phyloP scores from a whole-genome alignment of 2,329 filamentous ascomycete species.

The Calonectria pseudoturangicola region DNA sequence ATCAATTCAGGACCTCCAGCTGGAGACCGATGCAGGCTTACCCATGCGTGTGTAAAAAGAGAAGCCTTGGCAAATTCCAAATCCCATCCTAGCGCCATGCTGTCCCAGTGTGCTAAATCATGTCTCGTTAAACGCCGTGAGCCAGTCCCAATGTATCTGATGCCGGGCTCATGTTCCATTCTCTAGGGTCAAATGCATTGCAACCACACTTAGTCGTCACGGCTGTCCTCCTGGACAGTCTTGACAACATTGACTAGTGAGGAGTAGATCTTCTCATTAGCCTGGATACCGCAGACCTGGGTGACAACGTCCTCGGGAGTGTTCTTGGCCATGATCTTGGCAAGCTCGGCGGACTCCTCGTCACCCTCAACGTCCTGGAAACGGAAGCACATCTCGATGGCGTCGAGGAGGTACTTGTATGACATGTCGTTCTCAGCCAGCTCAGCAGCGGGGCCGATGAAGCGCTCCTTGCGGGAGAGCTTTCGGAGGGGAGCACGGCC shows the following conservation, averaged over 20 bases:
- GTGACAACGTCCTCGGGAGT: slow-evolving; percentile 83
- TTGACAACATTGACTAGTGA: slow-evolving; percentile 86
- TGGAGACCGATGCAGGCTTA: slow-evolving; percentile 9
- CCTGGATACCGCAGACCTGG: slow-evolving; percentile 88
- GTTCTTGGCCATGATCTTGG: slow-evolving; percentile 87
- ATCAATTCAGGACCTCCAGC: slow-evolving; percentile 24
- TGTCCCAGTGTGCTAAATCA: slow-evolving; percentile 45
- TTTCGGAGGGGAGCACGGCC: slow-evolving; percentile 96
- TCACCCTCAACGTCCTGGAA: slow-evolving; percentile 97
- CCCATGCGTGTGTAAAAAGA: slow-evolving; percentile 28
- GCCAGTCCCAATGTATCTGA: slow-evolving; percentile 36
- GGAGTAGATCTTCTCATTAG: slow-evolving; percentile 84
- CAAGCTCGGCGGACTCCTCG: slow-evolving; percentile 90
- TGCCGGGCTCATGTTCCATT: slow-evolving; percentile 40
- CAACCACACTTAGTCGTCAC: slow-evolving; percentile 64
- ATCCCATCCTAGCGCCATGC: slow-evolving; percentile 54
- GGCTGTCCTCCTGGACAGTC: slow-evolving; percentile 83
- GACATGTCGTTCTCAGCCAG: slow-evolving; percentile 87
- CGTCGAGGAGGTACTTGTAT: slow-evolving; percentile 84
- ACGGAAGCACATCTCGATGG: slow-evolving; percentile 92
- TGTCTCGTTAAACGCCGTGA: slow-evolving; percentile 52
- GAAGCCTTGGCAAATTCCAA: slow-evolving; percentile 40
- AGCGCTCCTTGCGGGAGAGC: slow-evolving; percentile 94
- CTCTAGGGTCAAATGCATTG: slow-evolving; percentile 34
- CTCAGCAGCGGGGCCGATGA: slow-evolving; percentile 93